Base-by-base conservation (phyloP, 176 grass and related monocot genomes). In the Elaeis guineensis region DNA sequence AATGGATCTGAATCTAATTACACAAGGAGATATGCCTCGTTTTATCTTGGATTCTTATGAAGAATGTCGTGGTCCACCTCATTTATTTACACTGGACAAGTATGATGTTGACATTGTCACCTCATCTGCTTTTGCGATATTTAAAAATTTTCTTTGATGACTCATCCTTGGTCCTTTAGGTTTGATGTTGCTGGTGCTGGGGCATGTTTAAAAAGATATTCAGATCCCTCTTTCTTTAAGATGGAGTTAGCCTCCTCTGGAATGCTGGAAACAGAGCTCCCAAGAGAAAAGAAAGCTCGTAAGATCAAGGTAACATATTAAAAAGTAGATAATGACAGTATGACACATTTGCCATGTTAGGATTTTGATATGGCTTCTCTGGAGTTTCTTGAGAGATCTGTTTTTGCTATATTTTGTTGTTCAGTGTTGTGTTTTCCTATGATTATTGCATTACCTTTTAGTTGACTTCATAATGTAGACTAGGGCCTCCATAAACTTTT, bases 11-110 rank as follows among this genome's bases (percentile, higher is more conserved):
- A 98, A 92, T 82, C 62, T 98, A 63, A 63, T 98, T 57, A 89
- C 84, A 23, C 75, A 80, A 83, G 93, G 87, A 87, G 93, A 98
- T 86, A 92, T 98, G 93, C 87, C 93, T 44, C 87, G 81, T 53
- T 98, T 98, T 78, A 77, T 98, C 77, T 80, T 98, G 84, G 87
- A 98, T 65, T 98, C 84, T 22, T 98, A 98, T 18, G 84, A 98
- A 98, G 93, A 98, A 81, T 98, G 93, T n/a, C 73, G 17, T 83
- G 82, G 93, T 3, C 93, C 88, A 58, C 93, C 93, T 28, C 81
- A 58, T 39, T 72, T 98, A 61, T 98, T 98, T 72, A 98, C 71
- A 17, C 58, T 98, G 73, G 93, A 98, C 76, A 98, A 89, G 93
- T 98, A 89, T 16, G 79, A 18, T 64, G 35, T 69, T 69, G 6